These are phyloP conservation scores for Botrytis fragariae DNA, from an alignment of 2,329 filamentous ascomycete species.

Conservation along the genomic window DNA sequence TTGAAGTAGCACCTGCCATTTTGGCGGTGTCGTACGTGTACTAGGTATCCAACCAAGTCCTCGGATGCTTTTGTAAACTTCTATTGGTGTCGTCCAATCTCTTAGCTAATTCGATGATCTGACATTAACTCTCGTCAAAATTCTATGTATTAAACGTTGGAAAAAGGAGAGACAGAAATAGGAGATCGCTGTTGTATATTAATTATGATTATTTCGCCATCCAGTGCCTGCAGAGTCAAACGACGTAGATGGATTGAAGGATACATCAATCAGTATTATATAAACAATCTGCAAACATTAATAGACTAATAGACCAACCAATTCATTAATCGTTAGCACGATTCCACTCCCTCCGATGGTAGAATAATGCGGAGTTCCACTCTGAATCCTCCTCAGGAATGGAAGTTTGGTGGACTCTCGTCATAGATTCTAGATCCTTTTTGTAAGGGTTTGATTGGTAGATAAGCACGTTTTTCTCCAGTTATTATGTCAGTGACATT, in stretches of 20 bases:
- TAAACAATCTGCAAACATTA: neutral
- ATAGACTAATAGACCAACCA: neutral
- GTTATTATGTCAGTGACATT: neutral
- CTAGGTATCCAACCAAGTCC: neutral
- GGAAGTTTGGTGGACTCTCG: neutral
- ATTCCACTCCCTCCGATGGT: neutral
- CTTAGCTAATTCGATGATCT: neutral
- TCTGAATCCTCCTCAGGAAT: too few species aligned
- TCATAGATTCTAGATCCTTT: neutral
- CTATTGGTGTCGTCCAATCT: neutral
- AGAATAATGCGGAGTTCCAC: neutral
- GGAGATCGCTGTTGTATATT: neutral
- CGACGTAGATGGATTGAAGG: neutral
- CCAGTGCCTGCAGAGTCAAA: neutral
- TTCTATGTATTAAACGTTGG: neutral
- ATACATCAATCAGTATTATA: neutral
- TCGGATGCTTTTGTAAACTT: neutral
- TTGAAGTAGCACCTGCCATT: neutral
- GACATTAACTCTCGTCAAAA: neutral
- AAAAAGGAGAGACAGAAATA: neutral
- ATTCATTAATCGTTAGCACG: neutral
- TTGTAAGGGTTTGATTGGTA: neutral
- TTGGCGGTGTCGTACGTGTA: neutral
- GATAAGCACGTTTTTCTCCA: neutral
- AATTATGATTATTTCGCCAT: neutral